Percentiles rank a stretch among this genome's conserved stretches.
These are phyloP conservation scores for Thinopyrum elongatum DNA, from an alignment of 176 grass and related monocot species.

Conservation along the genomic window DNA sequence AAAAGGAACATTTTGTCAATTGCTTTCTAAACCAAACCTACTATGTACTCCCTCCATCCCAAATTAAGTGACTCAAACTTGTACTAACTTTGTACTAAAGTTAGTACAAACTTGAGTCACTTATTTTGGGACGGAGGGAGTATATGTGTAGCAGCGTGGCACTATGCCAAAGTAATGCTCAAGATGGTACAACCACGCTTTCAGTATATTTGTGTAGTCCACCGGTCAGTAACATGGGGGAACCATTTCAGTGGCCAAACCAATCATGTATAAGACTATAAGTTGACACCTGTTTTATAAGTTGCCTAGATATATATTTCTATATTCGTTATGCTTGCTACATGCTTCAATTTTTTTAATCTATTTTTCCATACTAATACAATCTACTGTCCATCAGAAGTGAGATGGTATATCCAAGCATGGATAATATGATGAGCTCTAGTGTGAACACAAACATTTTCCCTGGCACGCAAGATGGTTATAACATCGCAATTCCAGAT, in stretches of 20 bases:
- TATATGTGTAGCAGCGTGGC: background rate
- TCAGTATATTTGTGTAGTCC: slow-evolving; percentile 14
- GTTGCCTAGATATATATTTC: slow-evolving; percentile 21
- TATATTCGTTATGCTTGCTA: slow-evolving; percentile 5
- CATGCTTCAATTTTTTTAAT: background rate
- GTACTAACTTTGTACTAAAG: too few relatives aligned
- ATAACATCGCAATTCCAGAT: slow-evolving; percentile 74
- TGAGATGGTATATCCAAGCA: slow-evolving; percentile 53
- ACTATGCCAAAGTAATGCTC: background rate
- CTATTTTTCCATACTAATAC: slow-evolving; percentile 11
- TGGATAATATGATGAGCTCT: slow-evolving; percentile 63
- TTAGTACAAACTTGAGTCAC: too few relatives aligned
- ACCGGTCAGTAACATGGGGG: background rate
- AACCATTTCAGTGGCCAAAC: slow-evolving; percentile 7
- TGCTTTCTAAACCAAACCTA: background rate
- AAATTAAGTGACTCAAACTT: too few relatives aligned
- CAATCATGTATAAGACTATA: slow-evolving; percentile 12
- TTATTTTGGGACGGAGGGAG: too few relatives aligned
- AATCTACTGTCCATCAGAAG: slow-evolving; percentile 42
- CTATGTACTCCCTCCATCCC: too few relatives aligned
- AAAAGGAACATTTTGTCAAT: background rate
- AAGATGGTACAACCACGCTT: background rate
- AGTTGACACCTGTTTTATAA: slow-evolving; percentile 6
- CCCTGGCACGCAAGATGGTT: slow-evolving; percentile 75
- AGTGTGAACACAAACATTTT: slow-evolving; percentile 50